Evolutionary conservation across 192 early-diverging fungal genomes (phyloP).

Genomic region (Geranomyces variabilis): DNA sequence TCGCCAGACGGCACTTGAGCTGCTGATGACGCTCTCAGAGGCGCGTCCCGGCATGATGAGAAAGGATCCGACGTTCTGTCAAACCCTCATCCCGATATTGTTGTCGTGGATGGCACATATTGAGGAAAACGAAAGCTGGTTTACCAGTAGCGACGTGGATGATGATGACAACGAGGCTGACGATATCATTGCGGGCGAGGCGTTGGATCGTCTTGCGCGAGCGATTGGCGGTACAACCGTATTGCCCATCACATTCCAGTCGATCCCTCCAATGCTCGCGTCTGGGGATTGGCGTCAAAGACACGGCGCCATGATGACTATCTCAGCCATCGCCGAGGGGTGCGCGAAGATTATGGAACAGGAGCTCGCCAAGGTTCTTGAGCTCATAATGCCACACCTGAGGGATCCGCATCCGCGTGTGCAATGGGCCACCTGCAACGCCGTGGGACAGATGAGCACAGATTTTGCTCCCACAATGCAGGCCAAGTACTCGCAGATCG

Average conservation of each 20-base stretch:
- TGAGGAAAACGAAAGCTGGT: conserved; percentile 89
- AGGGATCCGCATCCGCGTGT: conserved; percentile 93
- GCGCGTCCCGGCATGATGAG: conserved; percentile 85
- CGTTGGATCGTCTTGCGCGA: conserved; percentile 92
- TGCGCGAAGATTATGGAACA: conserved; percentile 92
- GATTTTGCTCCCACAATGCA: conserved; percentile 79
- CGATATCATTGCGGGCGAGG: conserved; percentile 89
- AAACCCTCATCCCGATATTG: conserved; percentile 80
- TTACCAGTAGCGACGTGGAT: conserved; percentile 84
- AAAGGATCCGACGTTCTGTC: conserved; percentile 82
- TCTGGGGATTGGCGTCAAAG: conserved; percentile 86
- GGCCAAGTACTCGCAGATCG: conserved; percentile 38
- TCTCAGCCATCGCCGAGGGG: conserved; percentile 97
- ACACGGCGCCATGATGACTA: conserved; percentile 90
- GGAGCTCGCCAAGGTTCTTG: conserved; percentile 82
- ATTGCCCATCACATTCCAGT: conserved; percentile 82
- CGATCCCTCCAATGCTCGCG: conserved; percentile 87
- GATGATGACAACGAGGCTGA: conserved; percentile 90
- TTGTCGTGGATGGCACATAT: conserved; percentile 95
- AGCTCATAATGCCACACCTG: conserved; percentile 77
- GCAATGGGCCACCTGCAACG: conserved; percentile 94
- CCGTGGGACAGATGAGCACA: conserved; percentile 95
- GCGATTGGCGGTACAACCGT: conserved; percentile 81
- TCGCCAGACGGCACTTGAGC: conserved; percentile 88
- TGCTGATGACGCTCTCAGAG: conserved; percentile 90